Percentiles rank a stretch among this genome's conserved stretches.
phyloP scores from a whole-genome alignment of 345 rosid genomes.

The Brassica juncea region DNA sequence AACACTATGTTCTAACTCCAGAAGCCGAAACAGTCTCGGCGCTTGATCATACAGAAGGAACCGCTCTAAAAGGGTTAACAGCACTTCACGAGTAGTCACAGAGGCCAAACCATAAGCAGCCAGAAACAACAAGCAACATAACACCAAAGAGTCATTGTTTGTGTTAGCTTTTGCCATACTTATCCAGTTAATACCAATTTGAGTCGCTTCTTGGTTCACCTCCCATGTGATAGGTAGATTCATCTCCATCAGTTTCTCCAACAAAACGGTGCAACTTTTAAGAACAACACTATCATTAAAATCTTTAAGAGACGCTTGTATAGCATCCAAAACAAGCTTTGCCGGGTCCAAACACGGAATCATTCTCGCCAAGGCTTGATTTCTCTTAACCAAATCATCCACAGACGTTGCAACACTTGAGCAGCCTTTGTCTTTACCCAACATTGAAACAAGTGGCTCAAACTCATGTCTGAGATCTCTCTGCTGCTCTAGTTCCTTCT shows the following conservation, averaged over 20 bases:
- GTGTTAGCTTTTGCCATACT: background rate
- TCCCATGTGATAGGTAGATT: background rate
- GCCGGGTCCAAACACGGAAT: conserved; percentile 27
- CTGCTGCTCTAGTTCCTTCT: background rate
- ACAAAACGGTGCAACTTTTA: conserved; percentile 18
- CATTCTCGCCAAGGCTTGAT: conserved; percentile 22
- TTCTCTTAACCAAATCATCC: conserved; percentile 23
- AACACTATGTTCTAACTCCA: conserved; percentile 21
- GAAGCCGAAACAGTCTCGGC: conserved; percentile 26
- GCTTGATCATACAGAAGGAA: conserved; percentile 25
- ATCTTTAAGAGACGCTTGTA: conserved; percentile 6
- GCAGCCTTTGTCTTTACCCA: background rate
- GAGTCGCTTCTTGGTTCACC: conserved; percentile 25
- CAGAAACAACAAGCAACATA: conserved; percentile 30
- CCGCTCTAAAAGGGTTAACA: conserved; percentile 7
- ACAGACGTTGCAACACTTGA: background rate
- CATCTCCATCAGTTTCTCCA: conserved; percentile 19
- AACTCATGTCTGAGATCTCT: background rate
- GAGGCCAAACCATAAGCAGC: conserved; percentile 25
- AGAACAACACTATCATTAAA: conserved; percentile 9
- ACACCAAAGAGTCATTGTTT: background rate
- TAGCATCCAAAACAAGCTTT: conserved; percentile 29
- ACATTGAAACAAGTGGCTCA: background rate
- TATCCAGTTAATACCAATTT: conserved; percentile 23
- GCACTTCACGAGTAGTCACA: conserved; percentile 23